Evolutionary conservation across 1,284 basidiomycete species (phyloP), one percentile per base, ranked within the genome.

Genomic region (Taiwanofungus camphoratus): DNA sequence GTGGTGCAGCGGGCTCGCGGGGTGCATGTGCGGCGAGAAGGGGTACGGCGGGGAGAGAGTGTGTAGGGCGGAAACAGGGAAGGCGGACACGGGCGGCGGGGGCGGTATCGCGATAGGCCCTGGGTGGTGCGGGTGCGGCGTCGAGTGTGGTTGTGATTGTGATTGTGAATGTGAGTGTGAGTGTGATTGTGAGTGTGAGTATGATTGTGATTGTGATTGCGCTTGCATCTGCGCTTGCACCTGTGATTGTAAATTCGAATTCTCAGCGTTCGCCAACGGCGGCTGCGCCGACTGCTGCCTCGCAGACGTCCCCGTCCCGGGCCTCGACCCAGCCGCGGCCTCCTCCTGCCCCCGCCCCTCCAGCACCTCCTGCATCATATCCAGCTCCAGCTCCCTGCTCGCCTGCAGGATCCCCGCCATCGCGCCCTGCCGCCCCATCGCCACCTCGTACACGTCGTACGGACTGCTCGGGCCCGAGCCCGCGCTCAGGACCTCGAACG

Each of bases 31-130:
- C 18, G 15, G 44, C 51, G 44, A 58, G 52, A 3, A 62, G 63
- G 2, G 64, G 39, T 57, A 58, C 15, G 48, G 48, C 15, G 61
- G 59, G 5, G 63, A 64, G 23, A 64, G 49, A 7, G 61, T 55
- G 36, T 62, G 63, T 1, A 59, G 56, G 4, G 66, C 58, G 26
- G 60, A 67, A 31, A 59, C 53, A 20, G 60, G 67, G 59, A 71
- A 77, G 39, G 60, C 57, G 12, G 67, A 56, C 22, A 74, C 70
- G 3, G 64, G 63, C 9, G 61, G 65, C 0, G 75, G 75, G 0
- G 84, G 83, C 7, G 84, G 84, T 19, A 87, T 68, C 0, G 78
- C 61, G 37, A 87, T 87, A 0, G 78, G 77, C 0, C 84, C 83
- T 1, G 84, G 85, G 52, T 82, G 84, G 41, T 76, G 71, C 18